Conservation (phyloP, 805 yeast genomes). For the Myxozyma neotropica region DNA sequence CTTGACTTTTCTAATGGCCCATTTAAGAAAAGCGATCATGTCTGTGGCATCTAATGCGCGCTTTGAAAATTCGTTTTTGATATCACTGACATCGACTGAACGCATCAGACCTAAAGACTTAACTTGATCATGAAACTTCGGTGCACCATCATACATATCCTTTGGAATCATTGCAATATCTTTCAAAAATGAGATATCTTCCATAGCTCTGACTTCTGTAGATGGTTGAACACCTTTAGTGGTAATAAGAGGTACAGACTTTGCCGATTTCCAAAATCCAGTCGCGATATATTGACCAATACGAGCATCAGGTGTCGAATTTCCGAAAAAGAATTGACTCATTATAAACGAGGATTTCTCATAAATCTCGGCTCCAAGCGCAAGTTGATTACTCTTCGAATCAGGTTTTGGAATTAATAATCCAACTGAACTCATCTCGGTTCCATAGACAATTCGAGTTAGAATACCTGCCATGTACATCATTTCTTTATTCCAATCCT, state of each 20-base stretch:
- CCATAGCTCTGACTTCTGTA: slow-evolving; percentile 39
- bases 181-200: slow-evolving; percentile 36
- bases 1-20: slow-evolving; percentile 36
- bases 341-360: slow-evolving; percentile 38
- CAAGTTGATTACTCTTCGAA: not conserved
- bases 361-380: not conserved
- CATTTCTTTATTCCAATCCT: slow-evolving; percentile 47
- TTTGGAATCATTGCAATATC: slow-evolving; percentile 39
- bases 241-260: slow-evolving; percentile 40
- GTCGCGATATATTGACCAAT: slow-evolving; percentile 42
- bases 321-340: slow-evolving; percentile 40
- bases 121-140: slow-evolving; percentile 39
- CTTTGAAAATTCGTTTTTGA: slow-evolving; percentile 39
- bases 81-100: slow-evolving; percentile 36
- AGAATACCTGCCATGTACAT: slow-evolving; percentile 45
- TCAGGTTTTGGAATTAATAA: slow-evolving; percentile 8
- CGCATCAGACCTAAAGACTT: slow-evolving; percentile 35
- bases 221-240: slow-evolving; percentile 41
- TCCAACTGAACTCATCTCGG: slow-evolving; percentile 38
- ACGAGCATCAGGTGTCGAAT: slow-evolving; percentile 44
- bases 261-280: slow-evolving; percentile 45
- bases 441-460: slow-evolving; percentile 43
- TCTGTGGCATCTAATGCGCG: slow-evolving; percentile 37
- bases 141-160: slow-evolving; percentile 31
- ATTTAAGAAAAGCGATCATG: slow-evolving; percentile 37